Base-by-base conservation (phyloP, 2,329 filamentous ascomycete genomes). In the Penicillium hordei region DNA sequence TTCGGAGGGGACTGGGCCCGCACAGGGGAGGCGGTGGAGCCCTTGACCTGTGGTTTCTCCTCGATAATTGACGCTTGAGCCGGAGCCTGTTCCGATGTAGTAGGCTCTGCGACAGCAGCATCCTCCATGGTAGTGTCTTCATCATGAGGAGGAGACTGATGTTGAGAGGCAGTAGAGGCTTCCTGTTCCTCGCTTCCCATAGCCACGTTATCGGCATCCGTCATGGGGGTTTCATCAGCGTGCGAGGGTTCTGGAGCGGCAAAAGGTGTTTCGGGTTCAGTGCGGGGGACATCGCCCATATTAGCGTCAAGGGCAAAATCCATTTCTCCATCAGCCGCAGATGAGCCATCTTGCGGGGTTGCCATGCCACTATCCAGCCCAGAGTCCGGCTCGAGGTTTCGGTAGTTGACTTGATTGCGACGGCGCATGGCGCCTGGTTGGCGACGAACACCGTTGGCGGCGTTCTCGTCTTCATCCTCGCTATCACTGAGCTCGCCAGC, bases 401-500 rank as follows among this genome's bases (percentile, higher is more conserved):
- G 78, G 68, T 82, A 83, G 64, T 87, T 86, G 73, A 83, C 83
- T 55, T 88, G 86, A 58, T 87, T 84, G 48, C 83, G 78, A 60
- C 81, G 74, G 62, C 80, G 79, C 50, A 75, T 70, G 19, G 67
- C 69, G 38, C 77, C 77, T 0, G 80, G 78, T 64, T 86, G 83
- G 46, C 75, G 74, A 51, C 84, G 87, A 40, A 92, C 83, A 17
- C 92, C 93, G 64, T 94, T 91, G 38, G 83, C 82, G 17, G 74
- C 74, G 50, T 72, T 73, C 75, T 91, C 85, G 12, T 96, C 91
- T 67, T 97, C 93, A 59, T 96, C 91, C 60, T 96, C 92, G 62
- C 90, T 95, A 43, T 94, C 90, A 58, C 92, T 90, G 43, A 93
- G 85, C 70, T 97, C 93, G 65, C 89, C 90, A 8, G 90, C 86